Conservation (phyloP, 2,329 filamentous ascomycete species). For the Fusarium anguioides region DNA sequence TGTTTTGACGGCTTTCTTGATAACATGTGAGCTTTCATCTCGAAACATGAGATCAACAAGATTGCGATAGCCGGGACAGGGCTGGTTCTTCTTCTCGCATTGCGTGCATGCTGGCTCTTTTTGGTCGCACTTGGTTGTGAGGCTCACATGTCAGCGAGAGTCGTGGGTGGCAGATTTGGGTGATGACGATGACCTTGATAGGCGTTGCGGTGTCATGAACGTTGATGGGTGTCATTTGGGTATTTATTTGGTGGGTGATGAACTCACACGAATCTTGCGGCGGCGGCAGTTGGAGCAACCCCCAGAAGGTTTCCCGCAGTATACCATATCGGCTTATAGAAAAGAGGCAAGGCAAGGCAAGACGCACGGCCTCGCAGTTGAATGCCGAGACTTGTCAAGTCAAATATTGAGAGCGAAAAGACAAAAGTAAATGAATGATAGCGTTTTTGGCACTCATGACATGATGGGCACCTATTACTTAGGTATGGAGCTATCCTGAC, state of each 20-base stretch:
- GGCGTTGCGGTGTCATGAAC: neutral
- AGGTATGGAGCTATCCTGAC: neutral
- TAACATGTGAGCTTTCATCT: conserved; percentile 66
- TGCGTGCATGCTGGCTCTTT: conserved; percentile 63
- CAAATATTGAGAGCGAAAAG: conserved; percentile 3
- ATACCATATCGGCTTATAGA: conserved; percentile 59
- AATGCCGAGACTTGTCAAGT: neutral
- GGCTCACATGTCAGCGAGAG: conserved; percentile 12
- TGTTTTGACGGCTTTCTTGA: conserved; percentile 60
- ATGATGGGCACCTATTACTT: conserved; percentile 31
- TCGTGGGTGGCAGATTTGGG: neutral
- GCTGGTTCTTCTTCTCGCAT: conserved; percentile 62
- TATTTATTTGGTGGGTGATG: neutral
- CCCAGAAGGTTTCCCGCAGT: conserved; percentile 68
- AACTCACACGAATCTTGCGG: conserved; percentile 66
- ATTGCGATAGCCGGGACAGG: conserved; percentile 67
- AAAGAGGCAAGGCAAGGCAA: neutral
- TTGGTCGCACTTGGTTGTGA: conserved; percentile 61
- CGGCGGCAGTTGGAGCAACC: conserved; percentile 66
- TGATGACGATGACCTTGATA: neutral
- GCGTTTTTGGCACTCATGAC: conserved; percentile 33
- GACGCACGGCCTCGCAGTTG: conserved; percentile 3
- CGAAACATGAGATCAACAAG: conserved; percentile 68
- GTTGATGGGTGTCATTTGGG: conserved; percentile 1
- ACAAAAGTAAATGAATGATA: conserved; percentile 9